These are phyloP conservation scores for Epichloe aotearoae DNA, from an alignment of 2,329 filamentous ascomycete genomes.

Conservation along the genomic window DNA sequence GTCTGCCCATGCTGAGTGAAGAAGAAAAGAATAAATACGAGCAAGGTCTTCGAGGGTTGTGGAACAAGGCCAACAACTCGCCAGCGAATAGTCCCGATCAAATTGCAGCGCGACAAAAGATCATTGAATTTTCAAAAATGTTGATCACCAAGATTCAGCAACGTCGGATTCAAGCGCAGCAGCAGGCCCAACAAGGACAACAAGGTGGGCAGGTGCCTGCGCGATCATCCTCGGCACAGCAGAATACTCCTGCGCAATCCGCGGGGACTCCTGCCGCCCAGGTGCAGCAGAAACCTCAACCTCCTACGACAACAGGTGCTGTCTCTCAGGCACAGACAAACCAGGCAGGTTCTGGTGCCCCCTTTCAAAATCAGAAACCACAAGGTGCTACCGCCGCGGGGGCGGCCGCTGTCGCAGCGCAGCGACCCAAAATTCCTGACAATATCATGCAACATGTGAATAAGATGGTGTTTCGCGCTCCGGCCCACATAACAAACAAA, in stretches of 20 bases:
- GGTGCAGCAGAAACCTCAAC: conserved; percentile 6
- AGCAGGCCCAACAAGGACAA: conserved; percentile 13
- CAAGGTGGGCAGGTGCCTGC: conserved; percentile 10
- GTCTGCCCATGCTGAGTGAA: conserved; percentile 34
- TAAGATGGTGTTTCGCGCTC: conserved; percentile 33
- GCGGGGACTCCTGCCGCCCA: conserved; percentile 10
- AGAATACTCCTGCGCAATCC: conserved; percentile 7
- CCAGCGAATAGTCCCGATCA: conserved; percentile 35
- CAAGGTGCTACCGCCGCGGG: conserved; percentile 3
- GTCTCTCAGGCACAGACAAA: neutral
- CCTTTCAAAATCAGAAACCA: conserved; percentile 11
- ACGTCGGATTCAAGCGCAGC: conserved; percentile 22
- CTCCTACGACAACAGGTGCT: conserved; percentile 1
- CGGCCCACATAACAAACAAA: conserved; percentile 28
- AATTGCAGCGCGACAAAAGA: conserved; percentile 39
- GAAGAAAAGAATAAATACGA: conserved; percentile 48
- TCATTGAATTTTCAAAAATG: conserved; percentile 47
- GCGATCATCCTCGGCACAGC: conserved; percentile 11
- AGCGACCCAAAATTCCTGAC: conserved; percentile 25
- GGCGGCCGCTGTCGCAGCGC: conserved; percentile 7
- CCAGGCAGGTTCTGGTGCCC: conserved; percentile 5
- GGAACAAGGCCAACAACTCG: conserved; percentile 36
- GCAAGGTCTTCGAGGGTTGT: conserved; percentile 38
- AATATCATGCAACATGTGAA: conserved; percentile 34
- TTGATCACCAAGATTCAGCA: conserved; percentile 38